Percentiles rank a stretch among this genome's conserved stretches.
Conservation (phyloP, 371 early-diverging fungal genomes). For the Syncephalis plumigaleata region DNA sequence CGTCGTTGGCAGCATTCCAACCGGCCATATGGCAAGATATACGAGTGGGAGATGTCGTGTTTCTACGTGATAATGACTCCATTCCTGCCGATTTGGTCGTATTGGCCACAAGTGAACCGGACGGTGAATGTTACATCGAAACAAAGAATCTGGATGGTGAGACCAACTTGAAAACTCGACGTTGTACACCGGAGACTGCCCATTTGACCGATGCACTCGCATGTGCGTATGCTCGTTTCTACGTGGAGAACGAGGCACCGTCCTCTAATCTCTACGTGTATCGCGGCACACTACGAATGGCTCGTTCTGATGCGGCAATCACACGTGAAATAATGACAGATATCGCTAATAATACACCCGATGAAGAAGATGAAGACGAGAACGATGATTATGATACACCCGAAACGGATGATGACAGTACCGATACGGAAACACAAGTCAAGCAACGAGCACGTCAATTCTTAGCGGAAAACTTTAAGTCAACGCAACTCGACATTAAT, state of each 20-base stretch:
- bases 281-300: constrained; percentile 26
- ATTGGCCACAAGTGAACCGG: constrained; percentile 54
- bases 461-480: neutral
- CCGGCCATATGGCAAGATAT: constrained; percentile 48
- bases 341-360: constrained; percentile 1
- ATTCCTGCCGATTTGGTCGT: constrained; percentile 85
- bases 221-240: constrained; percentile 29
- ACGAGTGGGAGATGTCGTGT: constrained; percentile 82
- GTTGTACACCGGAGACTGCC: constrained; percentile 36
- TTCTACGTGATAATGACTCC: constrained; percentile 62
- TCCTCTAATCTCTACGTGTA: constrained; percentile 44
- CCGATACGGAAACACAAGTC: constrained; percentile 1
- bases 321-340: constrained; percentile 1
- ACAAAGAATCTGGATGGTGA: constrained; percentile 95
- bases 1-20: constrained; percentile 8
- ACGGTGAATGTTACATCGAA: constrained; percentile 71
- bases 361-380: constrained; percentile 1
- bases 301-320: constrained; percentile 4
- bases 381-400: neutral
- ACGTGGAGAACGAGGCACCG: constrained; percentile 54
- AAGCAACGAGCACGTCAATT: neutral
- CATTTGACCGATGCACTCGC: constrained; percentile 42
- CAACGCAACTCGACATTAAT: constrained; percentile 25
- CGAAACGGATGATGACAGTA: constrained; percentile 1
- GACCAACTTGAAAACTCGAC: constrained; percentile 76